These are phyloP conservation scores for Globisporangium carolinianum DNA, from an alignment of 352 stramenopile species.

Conservation along the genomic window DNA sequence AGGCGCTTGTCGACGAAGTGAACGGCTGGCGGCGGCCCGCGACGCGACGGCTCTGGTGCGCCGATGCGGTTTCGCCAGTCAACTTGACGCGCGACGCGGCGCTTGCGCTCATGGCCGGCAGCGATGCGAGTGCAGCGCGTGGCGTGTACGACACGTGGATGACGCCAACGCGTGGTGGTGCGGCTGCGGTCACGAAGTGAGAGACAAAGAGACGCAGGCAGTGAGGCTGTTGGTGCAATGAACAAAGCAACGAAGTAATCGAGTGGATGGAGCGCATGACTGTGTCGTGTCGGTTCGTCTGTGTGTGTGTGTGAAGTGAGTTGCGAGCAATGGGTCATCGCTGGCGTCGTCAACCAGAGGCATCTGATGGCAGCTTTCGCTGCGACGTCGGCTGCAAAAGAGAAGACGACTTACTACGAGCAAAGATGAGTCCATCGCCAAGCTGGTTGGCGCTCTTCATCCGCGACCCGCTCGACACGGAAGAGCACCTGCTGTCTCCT, in stretches of 20 bases:
- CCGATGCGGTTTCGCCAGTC: background rate
- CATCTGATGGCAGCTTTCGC: no score
- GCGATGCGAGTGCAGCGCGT: background rate
- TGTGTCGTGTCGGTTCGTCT: no score
- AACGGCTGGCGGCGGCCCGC: conserved; percentile 35
- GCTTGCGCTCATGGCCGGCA: conserved; percentile 3
- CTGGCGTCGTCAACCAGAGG: no score
- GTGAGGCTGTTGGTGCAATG: no score
- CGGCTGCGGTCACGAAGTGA: no score
- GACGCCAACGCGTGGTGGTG: conserved; percentile 3
- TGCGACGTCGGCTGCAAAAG: no score
- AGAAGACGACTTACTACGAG: no score
- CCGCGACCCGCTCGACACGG: conserved; percentile 79
- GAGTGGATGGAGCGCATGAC: no score
- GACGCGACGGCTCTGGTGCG: conserved; percentile 33
- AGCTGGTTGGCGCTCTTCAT: conserved; percentile 83
- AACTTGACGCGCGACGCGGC: conserved; percentile 6
- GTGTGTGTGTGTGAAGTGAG: no score
- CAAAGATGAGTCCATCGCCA: conserved; percentile 25
- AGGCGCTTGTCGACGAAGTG: conserved; percentile 31
- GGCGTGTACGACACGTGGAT: conserved; percentile 30
- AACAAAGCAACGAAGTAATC: no score
- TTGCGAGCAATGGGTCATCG: no score
- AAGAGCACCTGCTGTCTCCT: conserved; percentile 35
- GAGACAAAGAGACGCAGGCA: no score